Evolutionary conservation across 2,329 filamentous ascomycete species (phyloP), one percentile per base, ranked within the genome.

Genomic region (Aaosphaeria pasadenensis): DNA sequence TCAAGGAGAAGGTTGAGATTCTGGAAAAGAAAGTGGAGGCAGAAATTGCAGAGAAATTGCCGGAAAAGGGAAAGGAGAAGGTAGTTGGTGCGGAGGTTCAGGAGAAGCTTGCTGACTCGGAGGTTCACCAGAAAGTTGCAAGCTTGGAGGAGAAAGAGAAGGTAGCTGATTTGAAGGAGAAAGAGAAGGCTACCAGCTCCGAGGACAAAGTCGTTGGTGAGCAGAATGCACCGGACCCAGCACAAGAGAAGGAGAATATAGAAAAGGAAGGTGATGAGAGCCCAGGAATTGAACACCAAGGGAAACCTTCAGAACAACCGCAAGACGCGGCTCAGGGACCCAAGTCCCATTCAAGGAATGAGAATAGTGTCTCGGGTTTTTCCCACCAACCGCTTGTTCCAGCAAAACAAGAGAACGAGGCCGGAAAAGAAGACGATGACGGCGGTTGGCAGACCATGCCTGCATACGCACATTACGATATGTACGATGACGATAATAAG

Each of bases 401-500:
- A 11, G 77, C 83, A 11, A 53, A 77, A 5, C 63, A 57, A 5
- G 49, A 62, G 39, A 66, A 69, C 9, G n/a, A 72, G 79, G 30
- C 68, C 41, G 74, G 77, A 9, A 71, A 80, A 2, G 75, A 81
- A 4, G 75, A 81, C 3, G 87, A 89, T 17, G 77, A 83, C 7
- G 83, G 83, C 5, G 87, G 87, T n/a, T 99, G 94, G 94, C 90
- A 96, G 73, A 82, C 84, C 3, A 99, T 99, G 94, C 94, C 92
- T 1, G 85, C 94, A 1, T 90, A 91, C 63, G 94, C 91, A 6
- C 87, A 87, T 35, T 95, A 94, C 67, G 92, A 97, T 71, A 88
- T 96, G 57, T 99, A 97, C 70, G 90, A 99, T 66, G 94, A 99
- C 62, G 86, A 95, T 67, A 88, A 95, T 58, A 88, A 82, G 56